Evolutionary conservation across 139 green algal species (phyloP).

Genomic region (Nannochloris sp.): DNA sequence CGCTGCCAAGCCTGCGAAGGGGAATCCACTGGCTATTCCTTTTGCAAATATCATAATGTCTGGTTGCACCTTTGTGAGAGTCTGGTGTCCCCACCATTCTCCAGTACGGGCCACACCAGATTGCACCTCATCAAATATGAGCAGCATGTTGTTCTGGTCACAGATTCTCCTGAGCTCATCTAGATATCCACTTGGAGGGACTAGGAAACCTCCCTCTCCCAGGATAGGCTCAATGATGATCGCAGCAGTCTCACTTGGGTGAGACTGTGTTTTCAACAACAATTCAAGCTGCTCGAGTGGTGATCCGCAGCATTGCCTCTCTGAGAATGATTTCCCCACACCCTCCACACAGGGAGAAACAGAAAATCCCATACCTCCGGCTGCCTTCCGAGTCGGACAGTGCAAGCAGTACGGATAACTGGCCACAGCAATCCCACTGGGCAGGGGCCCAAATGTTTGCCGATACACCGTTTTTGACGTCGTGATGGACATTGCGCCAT

Average conservation of each 20-base stretch:
- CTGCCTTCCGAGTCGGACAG: conserved; percentile 50
- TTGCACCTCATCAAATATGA: conserved; percentile 83
- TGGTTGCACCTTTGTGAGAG: conserved; percentile 35
- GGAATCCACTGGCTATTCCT: conserved; percentile 76
- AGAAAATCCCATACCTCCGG: conserved; percentile 13
- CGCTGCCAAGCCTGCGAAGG: conserved; percentile 58
- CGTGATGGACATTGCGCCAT: conserved; percentile 71
- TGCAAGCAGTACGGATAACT: conserved; percentile 82
- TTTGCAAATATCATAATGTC: conserved; percentile 79
- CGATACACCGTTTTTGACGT: conserved; percentile 68
- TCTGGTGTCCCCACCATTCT: conserved; percentile 72
- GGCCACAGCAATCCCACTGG: conserved; percentile 48
- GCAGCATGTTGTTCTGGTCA: conserved; percentile 63
- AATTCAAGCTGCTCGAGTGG: conserved; percentile 54
- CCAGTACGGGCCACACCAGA: conserved; percentile 60
- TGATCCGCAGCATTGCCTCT: conserved; percentile 49
- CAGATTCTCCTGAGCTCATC: conserved; percentile 42
- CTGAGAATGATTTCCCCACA: conserved; percentile 14
- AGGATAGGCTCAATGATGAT: conserved; percentile 75
- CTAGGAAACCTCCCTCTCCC: conserved; percentile 77
- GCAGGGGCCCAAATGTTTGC: conserved; percentile 59
- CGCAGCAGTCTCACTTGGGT: conserved; percentile 54
- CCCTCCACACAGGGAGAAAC: conserved; percentile 18
- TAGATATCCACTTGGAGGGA: conserved; percentile 66
- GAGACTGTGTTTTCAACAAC: conserved; percentile 57